Evolutionary conservation across 257 asterid genomes (phyloP).

Genomic region (Scutellaria barbata): DNA sequence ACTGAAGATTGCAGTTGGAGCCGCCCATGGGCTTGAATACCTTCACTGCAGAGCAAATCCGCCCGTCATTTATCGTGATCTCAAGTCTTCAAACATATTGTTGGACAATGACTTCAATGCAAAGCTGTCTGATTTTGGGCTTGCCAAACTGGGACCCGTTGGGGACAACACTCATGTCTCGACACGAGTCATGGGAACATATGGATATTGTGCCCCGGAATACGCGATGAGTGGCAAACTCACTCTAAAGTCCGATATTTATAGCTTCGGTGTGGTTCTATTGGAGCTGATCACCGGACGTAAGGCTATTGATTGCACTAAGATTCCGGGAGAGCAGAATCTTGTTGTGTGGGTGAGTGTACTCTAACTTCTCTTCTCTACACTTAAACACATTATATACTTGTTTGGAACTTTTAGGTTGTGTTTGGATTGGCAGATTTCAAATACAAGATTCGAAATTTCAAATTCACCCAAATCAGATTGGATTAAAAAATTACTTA

Average conservation of each 20-base stretch:
- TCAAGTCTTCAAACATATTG: conserved; percentile 82
- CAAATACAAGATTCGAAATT: too few species aligned
- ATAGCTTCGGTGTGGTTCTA: conserved; percentile 90
- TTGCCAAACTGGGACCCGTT: conserved; percentile 88
- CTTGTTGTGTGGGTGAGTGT: conserved; percentile 83
- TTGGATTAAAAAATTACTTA: too few species aligned
- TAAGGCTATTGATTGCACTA: conserved; percentile 61
- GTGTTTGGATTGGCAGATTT: too few species aligned
- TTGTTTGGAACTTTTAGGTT: too few species aligned
- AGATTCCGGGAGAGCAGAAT: conserved; percentile 68
- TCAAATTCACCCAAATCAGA: too few species aligned
- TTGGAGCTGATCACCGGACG: conserved; percentile 88
- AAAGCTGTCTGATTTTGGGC: conserved; percentile 89
- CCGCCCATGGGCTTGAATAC: conserved; percentile 85
- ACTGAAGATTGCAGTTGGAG: conserved; percentile 78
- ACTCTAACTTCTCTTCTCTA: neutral
- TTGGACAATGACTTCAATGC: conserved; percentile 78
- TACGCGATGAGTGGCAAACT: conserved; percentile 85
- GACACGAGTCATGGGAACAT: conserved; percentile 95
- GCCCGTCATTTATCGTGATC: conserved; percentile 83
- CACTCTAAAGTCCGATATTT: conserved; percentile 87
- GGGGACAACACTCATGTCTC: conserved; percentile 93
- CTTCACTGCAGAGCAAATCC: conserved; percentile 89
- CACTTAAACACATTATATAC: too few species aligned
- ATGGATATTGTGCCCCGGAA: conserved; percentile 93